Evolutionary conservation across 108 stramenopile species (phyloP), one percentile per base, ranked within the genome.

Genomic region (Nitzschia sp.): DNA sequence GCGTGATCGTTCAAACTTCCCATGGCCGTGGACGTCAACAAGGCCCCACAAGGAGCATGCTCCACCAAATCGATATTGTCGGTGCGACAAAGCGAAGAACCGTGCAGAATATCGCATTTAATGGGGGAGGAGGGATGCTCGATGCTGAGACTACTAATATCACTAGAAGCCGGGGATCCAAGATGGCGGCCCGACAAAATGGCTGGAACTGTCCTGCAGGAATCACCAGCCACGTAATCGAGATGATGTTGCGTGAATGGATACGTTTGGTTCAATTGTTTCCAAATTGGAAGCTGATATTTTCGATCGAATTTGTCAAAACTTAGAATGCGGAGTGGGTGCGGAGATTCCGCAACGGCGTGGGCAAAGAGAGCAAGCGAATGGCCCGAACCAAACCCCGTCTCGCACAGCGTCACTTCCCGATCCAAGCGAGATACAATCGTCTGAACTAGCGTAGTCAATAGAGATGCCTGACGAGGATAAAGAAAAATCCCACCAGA

Each of bases 251-350:
- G 34, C n/a, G n/a, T n/a, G n/a, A n/a, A n/a, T 22, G 36, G 60
- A 30, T 45, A 22, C 15, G 56, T 57, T 57, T 68, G 53, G 35
- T 68, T 68, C 26, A 55, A 70, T 19, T 19, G 67, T 53, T 46
- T 53, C 45, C 62, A 71, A 16, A 63, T 58, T 6, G 73, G 63
- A 13, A 52, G 13, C 41, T 86, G 85, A 68, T 82, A 82, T 1
- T 72, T 72, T n/a, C 81, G 68, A 50, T 80, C 74, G 58, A 82
- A 86, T 56, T 65, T 80, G 55, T 86, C 85, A 64, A 86, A 86
- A 29, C 45, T 41, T 28, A 68, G 17, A 11, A 44, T 76, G 45
- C 69, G 41, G 5, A 79, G 41, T n/a, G n/a, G n/a, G n/a, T n/a
- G n/a, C 22, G 55, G 29, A 13, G 58, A 41, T 17, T 36, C 28